Base-by-base conservation (phyloP, 2,329 filamentous ascomycete species). In the Pleoardoris graminearum region DNA sequence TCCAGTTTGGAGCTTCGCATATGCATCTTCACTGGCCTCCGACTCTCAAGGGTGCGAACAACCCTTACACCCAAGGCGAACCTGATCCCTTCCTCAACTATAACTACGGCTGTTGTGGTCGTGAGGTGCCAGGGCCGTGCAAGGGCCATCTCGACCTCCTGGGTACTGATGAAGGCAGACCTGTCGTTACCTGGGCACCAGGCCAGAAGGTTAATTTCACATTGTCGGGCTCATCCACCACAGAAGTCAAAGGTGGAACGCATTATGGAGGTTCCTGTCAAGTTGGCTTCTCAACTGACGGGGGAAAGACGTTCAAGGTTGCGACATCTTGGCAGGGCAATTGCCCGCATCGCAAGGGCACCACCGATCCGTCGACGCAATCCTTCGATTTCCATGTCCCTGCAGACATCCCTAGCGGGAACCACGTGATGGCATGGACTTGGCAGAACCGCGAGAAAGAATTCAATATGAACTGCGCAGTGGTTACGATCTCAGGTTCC, bases 371-470 rank as follows among this genome's bases (percentile, higher is more conserved):
- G 3, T 64, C 66, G 12, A 69, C 69, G 5, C 78, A 80, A 55
- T 69, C 68, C 8, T 80, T 80, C 60, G 68, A 75, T 33, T 77
- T 80, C 62, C 72, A 63, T 4, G 72, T 80, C 4, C 78, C 78
- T 0, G 65, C 58, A 12, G 77, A 79, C 46, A 65, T 79, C 50
- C 72, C 73, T 4, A 77, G 77, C 7, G 61, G 69, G n/a, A 60
- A 73, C 6, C 74, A 71, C 11, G 57, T 80, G 14, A 79, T 80
- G 53, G 73, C 71, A 1, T 79, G 76, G 78, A 74, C 74, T 1
- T 80, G 77, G 78, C 63, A 78, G 39, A 80, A 80, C 48, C 73
- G 78, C 22, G 77, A 79, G 61, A 68, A 76, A 48, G 77, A 79
- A 53, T 70, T 75, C 53, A 76, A 74, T 55, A 76, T 76, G 72